Evolutionary conservation across 2,329 filamentous ascomycete genomes (phyloP), one percentile per base, ranked within the genome.

Genomic region (Fusarium sp.): DNA sequence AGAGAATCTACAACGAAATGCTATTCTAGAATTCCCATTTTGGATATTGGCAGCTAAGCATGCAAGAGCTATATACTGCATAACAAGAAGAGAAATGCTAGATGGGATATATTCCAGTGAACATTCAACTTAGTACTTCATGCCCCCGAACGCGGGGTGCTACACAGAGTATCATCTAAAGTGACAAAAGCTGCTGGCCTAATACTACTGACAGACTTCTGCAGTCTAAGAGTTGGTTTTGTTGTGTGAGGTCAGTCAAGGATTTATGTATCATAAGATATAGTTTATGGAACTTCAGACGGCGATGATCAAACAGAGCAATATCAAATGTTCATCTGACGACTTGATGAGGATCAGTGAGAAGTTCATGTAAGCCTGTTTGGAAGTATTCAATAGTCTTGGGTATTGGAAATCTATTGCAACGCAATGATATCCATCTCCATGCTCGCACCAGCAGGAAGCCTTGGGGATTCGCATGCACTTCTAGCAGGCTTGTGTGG

Each of bases 341-440:
- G 35, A 39, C 35, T 38, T 39, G 20, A 17, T 22, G 7, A 13
- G 24, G 13, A 28, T 12, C 14, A 54, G n/a, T 9, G 12, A 17
- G 10, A 10, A 54, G 24, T 54, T 13, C 11, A 20, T 22, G 12
- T 28, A 22, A 28, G 10, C 7, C 20, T 18, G 10, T 38, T 54
- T 28, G 18, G 11, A 22, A 14, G 15, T 39, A 28, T 18, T 1
- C 14, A 39, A 22, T 28, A 17, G 2, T 22, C 10, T 36, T 22
- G 15, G 14, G 13, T 18, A 17, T 35, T 26, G 26, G 7, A 28
- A 22, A 22, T 47, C 26, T 70, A 66, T 41, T 71, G 55, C 20
- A 61, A 14, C 6, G 73, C 71, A 47, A 75, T 63, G 9, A 74
- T 48, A 36, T 74, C 71, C 69, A 75, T 70, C 42, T 74, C 68